These are phyloP conservation scores for Thermothelomyces thermophilus DNA, from an alignment of 2,329 filamentous ascomycete genomes.

Conservation along the genomic window DNA sequence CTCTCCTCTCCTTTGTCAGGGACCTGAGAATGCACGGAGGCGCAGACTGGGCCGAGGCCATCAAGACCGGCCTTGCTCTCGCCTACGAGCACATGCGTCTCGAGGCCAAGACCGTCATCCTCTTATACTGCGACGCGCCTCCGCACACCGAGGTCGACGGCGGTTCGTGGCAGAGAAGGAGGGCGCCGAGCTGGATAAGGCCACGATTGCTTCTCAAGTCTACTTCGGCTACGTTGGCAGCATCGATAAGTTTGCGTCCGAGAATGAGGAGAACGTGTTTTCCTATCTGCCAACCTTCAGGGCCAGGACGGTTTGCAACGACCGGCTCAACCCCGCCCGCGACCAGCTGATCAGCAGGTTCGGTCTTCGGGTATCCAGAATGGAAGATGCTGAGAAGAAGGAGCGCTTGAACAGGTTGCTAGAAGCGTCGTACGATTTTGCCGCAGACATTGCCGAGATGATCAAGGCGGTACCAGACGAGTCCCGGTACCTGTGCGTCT, in stretches of 20 bases:
- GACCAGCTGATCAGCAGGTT: constrained; percentile 39
- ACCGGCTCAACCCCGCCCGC: constrained; percentile 36
- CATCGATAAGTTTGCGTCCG: constrained; percentile 18
- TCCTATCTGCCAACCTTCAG: constrained; percentile 16
- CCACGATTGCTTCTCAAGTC: constrained; percentile 10
- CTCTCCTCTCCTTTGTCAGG: constrained; percentile 33
- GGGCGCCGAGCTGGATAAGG: constrained; percentile 9
- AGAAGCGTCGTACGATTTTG: constrained; percentile 45
- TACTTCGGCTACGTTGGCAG: constrained; percentile 14
- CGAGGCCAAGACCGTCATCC: constrained; percentile 42
- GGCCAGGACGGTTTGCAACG: constrained; percentile 42
- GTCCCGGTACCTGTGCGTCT: constrained; percentile 41
- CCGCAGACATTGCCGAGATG: constrained; percentile 35
- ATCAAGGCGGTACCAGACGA: constrained; percentile 34
- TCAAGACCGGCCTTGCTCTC: constrained; percentile 42
- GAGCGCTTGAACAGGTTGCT: constrained; percentile 41
- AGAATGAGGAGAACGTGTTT: constrained; percentile 11
- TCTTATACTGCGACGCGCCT: constrained; percentile 43
- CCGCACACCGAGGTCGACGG: constrained; percentile 35
- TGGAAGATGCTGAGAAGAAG: constrained; percentile 31
- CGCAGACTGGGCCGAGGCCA: constrained; percentile 41
- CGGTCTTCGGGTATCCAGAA: constrained; percentile 33
- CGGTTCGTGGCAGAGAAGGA: constrained; percentile 27
- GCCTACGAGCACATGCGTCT: constrained; percentile 42
- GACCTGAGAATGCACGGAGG: constrained; percentile 31